Percentiles rank a stretch among this genome's conserved stretches.
Conservation (phyloP, 371 early-diverging fungal species). For the Smittium culicis region DNA sequence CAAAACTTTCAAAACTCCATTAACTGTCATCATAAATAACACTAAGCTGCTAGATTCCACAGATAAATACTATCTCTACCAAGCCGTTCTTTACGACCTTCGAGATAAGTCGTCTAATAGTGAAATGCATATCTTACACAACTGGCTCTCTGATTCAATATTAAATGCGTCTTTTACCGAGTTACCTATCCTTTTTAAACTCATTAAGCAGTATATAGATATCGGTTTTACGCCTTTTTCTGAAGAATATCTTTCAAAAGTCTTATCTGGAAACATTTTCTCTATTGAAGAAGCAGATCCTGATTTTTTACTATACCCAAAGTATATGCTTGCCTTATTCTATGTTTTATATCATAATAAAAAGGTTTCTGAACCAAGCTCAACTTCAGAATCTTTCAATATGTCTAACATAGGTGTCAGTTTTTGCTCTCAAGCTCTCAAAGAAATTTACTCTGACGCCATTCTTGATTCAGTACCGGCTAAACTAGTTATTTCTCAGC, state of each 20-base stretch:
- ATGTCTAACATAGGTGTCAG: background rate
- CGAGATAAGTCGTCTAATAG: background rate
- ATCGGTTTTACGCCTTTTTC: background rate
- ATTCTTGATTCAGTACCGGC: constrained; percentile 33
- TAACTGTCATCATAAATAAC: background rate
- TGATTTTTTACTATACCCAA: background rate
- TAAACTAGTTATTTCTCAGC: constrained; percentile 23
- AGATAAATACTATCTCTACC: background rate
- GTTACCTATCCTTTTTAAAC: background rate
- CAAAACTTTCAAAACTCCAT: background rate
- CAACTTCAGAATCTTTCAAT: background rate
- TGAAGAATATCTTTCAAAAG: background rate
- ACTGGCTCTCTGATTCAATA: background rate
- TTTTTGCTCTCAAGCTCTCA: background rate
- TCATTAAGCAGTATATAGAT: background rate
- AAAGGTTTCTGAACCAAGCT: background rate
- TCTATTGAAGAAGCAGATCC: background rate
- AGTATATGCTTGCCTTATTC: background rate
- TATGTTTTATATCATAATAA: background rate
- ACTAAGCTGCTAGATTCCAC: background rate
- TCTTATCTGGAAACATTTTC: background rate
- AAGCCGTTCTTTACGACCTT: background rate
- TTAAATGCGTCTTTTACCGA: background rate
- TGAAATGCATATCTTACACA: background rate
- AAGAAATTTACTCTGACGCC: constrained; percentile 23